phyloP scores from a whole-genome alignment of 495 filamentous ascomycete genomes.

The Penicillium bovifimosum region DNA sequence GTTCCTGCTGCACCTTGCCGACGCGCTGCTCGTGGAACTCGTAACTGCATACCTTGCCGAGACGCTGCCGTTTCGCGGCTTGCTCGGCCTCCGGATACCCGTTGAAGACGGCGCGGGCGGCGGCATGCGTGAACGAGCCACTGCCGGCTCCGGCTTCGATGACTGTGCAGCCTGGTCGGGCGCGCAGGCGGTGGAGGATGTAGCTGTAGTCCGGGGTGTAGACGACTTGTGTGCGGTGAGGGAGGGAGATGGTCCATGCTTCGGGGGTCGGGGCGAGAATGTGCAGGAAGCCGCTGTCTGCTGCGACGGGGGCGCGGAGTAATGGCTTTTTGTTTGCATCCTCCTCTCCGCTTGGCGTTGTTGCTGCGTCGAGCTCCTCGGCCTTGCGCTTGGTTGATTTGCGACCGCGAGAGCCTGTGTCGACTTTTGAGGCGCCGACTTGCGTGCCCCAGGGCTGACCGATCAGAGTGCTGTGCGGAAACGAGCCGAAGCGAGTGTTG shows the following conservation, averaged over 20 bases:
- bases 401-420: conserved; percentile 75
- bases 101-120: conserved; percentile 80
- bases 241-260: conserved; percentile 82
- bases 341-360: conserved; percentile 22
- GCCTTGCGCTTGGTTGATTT: conserved; percentile 50
- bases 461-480: conserved; percentile 83
- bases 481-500: conserved; percentile 93
- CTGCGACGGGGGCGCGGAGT: conserved; percentile 47
- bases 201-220: conserved; percentile 98
- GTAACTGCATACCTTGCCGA: conserved; percentile 84
- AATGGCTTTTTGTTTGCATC: conserved; percentile 23
- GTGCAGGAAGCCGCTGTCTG: conserved; percentile 81
- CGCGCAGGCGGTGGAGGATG: conserved; percentile 80
- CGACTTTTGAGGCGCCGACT: conserved; percentile 80
- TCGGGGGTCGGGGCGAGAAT: conserved; percentile 88
- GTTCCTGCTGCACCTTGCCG: conserved; percentile 64
- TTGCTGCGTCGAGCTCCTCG: conserved; percentile 34
- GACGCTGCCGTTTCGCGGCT: conserved; percentile 26
- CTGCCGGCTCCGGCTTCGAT: conserved; percentile 95
- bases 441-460: conserved; percentile 85
- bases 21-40: conserved; percentile 84
- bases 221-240: conserved; percentile 94
- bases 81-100: conserved; percentile 52
- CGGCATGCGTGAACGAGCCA: conserved; percentile 91
- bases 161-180: conserved; percentile 68